Percentiles rank a stretch among this genome's conserved stretches.
Evolutionary conservation across 1,284 basidiomycete species (phyloP).

Genomic region (Leccinum fallax): DNA sequence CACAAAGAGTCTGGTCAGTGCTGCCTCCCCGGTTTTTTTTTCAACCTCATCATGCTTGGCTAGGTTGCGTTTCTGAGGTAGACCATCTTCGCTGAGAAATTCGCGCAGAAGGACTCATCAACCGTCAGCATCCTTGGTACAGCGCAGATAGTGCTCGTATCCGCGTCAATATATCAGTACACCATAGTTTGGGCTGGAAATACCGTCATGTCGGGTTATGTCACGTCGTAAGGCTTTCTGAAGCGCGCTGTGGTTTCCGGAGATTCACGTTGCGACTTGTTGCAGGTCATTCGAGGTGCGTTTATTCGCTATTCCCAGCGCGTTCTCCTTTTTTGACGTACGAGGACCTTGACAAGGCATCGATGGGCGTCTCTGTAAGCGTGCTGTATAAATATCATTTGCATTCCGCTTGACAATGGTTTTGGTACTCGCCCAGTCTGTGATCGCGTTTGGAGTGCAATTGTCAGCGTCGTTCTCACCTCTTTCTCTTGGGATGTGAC

Average conservation of each 20-base stretch:
- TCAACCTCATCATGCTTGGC: conserved; percentile 4
- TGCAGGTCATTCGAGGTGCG: conserved; percentile 32
- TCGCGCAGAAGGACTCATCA: conserved; percentile 3
- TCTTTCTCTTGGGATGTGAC: not conserved
- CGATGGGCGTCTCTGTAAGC: conserved; percentile 33
- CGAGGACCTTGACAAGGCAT: conserved; percentile 19
- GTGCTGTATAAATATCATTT: not conserved
- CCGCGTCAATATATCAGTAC: conserved; percentile 36
- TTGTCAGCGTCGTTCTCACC: conserved; percentile 23
- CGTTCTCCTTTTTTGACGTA: not conserved
- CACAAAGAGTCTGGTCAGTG: conserved; percentile 28
- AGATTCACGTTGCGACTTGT: conserved; percentile 1
- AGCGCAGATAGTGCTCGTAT: conserved; percentile 31
- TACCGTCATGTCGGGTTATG: conserved; percentile 22
- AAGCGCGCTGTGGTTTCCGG: not conserved
- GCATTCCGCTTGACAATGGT: not conserved
- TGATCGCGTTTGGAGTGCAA: conserved; percentile 36
- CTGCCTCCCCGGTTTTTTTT: not conserved
- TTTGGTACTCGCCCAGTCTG: conserved; percentile 18
- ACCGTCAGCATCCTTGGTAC: conserved; percentile 30
- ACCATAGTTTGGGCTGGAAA: conserved; percentile 35
- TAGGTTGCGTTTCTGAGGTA: conserved; percentile 35
- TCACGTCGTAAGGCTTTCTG: conserved; percentile 27
- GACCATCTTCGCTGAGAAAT: not conserved
- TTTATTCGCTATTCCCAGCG: conserved; percentile 2